Evolutionary conservation across 306 rosid genomes (phyloP), one percentile per base, ranked within the genome.

Genomic region (Geum urbanum): DNA sequence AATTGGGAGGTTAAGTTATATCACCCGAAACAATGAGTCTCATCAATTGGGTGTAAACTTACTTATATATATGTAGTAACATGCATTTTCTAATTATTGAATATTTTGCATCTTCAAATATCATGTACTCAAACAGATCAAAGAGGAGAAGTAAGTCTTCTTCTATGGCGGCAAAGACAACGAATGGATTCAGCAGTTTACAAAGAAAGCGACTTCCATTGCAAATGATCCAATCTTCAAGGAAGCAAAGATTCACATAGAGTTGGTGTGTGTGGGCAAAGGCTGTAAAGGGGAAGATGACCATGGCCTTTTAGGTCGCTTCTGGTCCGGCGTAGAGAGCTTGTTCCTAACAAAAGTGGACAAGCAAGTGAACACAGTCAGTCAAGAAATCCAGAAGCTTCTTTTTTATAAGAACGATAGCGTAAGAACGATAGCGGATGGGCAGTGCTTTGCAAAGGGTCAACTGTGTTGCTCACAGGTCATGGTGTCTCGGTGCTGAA

Each of bases 121-220:
- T n/a, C 2, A 16, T 51, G 7, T 6, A 3, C 4, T 44, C 9
- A 9, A 35, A 49, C 84, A 90, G 96, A 49, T 83, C 1, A 74
- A 74, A 47, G 83, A 88, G 78, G 69, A 78, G 0, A 91, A 77
- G 58, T 77, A 72, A 58, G 86, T 88, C 10, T 72, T 91, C 75
- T 83, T 86, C 67, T 86, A 86, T 16, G 97, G 97, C 15, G 92
- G 95, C 5, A 66, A 78, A 3, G 86, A 81, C 80, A 12, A 70
- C 7, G 83, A 73, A 0, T 87, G 91, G 95, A 65, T 90, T 46
- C 86, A 87, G 19, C 76, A 83, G 41, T 86, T 90, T 66, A 81
- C 79, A 0, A 84, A 81, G 67, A 80, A 69, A 27, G 90, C 76
- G 0, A 79, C 62, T 1, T 67, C 65, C 8, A 27, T 91, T 8